These are phyloP conservation scores for Gaertneriomyces sp. DNA, from an alignment of 192 early-diverging fungal genomes.

Conservation along the genomic window DNA sequence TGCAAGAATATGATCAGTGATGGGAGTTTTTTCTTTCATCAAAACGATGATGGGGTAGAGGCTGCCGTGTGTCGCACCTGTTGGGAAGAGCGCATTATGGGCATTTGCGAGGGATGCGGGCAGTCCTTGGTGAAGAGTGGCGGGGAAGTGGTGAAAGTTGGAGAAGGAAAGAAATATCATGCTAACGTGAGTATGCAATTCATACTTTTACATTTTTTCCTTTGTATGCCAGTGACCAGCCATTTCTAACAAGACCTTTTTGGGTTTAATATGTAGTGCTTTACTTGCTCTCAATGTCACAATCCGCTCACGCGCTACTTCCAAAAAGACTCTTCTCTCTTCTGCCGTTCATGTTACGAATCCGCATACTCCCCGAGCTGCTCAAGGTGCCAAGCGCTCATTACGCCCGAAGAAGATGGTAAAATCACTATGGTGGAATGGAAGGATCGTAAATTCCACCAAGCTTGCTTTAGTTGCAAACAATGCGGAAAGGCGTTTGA, in stretches of 20 bases:
- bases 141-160: constrained; percentile 16
- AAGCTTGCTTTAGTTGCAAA: constrained; percentile 23
- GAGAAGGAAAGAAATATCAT: constrained; percentile 20
- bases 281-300: constrained; percentile 23
- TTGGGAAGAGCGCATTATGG: constrained; percentile 19
- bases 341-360: constrained; percentile 24
- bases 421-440: constrained; percentile 26
- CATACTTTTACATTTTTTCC: background rate
- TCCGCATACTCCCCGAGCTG: constrained; percentile 12
- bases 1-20: constrained; percentile 18
- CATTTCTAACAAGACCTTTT: background rate
- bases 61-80: constrained; percentile 16
- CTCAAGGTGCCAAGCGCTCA: constrained; percentile 11
- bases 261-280: constrained; percentile 19
- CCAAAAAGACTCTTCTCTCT: constrained; percentile 13
- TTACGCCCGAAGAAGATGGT: constrained; percentile 13
- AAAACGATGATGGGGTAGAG: constrained; percentile 8
- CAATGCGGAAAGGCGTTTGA: constrained; percentile 14
- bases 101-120: constrained; percentile 17
- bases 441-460: constrained; percentile 24
- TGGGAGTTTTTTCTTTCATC: constrained; percentile 23
- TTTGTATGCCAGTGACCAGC: too few relatives aligned
- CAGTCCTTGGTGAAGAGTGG: constrained; percentile 6
- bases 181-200: constrained; percentile 13
- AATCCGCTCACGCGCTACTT: constrained; percentile 23